phyloP scores from a whole-genome alignment of 805 yeast species.

The Kazachstania viticola region DNA sequence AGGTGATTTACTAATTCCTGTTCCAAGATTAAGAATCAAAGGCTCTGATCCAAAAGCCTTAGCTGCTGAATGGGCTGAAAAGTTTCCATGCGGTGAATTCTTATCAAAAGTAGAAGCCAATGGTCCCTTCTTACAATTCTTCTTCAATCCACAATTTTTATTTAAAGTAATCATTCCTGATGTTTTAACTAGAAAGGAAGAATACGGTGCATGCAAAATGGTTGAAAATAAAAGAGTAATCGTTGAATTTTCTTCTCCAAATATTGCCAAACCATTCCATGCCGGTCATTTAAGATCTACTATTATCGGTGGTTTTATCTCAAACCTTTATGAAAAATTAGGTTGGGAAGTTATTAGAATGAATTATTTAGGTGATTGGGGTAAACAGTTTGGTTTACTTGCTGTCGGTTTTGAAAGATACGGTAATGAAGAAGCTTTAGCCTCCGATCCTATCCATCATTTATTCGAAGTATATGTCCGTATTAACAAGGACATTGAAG shows the following conservation, averaged over 20 bases:
- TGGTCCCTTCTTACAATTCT: constrained; percentile 89
- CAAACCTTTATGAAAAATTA: constrained; percentile 77
- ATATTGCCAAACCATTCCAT: constrained; percentile 98
- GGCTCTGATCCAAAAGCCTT: constrained; percentile 68
- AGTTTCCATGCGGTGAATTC: constrained; percentile 63
- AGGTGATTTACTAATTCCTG: constrained; percentile 86
- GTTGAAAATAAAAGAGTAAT: constrained; percentile 62
- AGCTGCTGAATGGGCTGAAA: constrained; percentile 66
- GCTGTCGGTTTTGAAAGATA: constrained; percentile 86
- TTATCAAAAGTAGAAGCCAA: constrained; percentile 64
- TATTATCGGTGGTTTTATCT: constrained; percentile 89
- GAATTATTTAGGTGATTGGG: constrained; percentile 99
- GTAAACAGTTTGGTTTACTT: constrained; percentile 92
- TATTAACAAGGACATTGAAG: constrained; percentile 64
- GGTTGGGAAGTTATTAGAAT: constrained; percentile 91
- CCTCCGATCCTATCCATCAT: constrained; percentile 81
- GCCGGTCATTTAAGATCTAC: constrained; percentile 98
- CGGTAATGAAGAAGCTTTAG: constrained; percentile 66
- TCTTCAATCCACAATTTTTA: constrained; percentile 56
- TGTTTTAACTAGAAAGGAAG: constrained; percentile 43
- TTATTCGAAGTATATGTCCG: constrained; percentile 88
- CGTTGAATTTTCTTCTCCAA: constrained; percentile 93
- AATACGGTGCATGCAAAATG: constrained; percentile 64
- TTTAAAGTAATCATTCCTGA: constrained; percentile 61
- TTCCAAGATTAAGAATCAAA: constrained; percentile 82